These are phyloP conservation scores for Anthostomella pinea DNA, from an alignment of 2,329 filamentous ascomycete species.

Conservation along the genomic window DNA sequence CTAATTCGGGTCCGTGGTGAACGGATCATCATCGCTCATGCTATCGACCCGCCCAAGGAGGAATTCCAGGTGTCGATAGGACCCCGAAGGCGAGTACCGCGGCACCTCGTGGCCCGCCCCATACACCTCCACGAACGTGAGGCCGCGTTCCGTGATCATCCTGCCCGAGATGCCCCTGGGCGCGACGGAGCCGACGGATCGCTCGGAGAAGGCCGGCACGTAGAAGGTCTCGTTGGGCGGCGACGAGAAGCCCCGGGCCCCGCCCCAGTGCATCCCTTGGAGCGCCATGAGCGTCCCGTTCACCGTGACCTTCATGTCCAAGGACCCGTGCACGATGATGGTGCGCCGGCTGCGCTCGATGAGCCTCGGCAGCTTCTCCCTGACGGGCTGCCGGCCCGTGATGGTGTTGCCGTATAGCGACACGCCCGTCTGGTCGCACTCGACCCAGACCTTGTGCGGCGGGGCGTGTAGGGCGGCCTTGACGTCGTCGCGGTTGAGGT, in stretches of 20 bases:
- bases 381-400: conserved; percentile 46
- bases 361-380: conserved; percentile 62
- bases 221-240: conserved; percentile 41
- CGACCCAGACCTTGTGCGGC: conserved; percentile 32
- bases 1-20: too few relatives aligned
- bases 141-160: conserved; percentile 67
- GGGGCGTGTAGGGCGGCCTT: conserved; percentile 63
- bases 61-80: conserved; percentile 72
- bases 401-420: not conserved
- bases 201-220: conserved; percentile 4
- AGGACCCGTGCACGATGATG: conserved; percentile 67
- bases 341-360: conserved; percentile 71
- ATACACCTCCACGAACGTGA: conserved; percentile 66
- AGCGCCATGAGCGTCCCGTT: conserved; percentile 69
- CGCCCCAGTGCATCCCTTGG: conserved; percentile 79
- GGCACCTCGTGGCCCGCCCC: conserved; percentile 65
- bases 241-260: conserved; percentile 64
- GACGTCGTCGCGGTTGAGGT: conserved; percentile 67
- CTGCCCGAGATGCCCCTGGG: conserved; percentile 63
- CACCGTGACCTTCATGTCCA: conserved; percentile 64
- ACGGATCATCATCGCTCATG: conserved; percentile 6
- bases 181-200: conserved; percentile 46
- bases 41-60: conserved; percentile 64
- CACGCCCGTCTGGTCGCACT: conserved; percentile 43
- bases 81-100: conserved; percentile 64